Evolutionary conservation across 1,284 basidiomycete genomes (phyloP).

Genomic region (Ganoderma leucocontextum): DNA sequence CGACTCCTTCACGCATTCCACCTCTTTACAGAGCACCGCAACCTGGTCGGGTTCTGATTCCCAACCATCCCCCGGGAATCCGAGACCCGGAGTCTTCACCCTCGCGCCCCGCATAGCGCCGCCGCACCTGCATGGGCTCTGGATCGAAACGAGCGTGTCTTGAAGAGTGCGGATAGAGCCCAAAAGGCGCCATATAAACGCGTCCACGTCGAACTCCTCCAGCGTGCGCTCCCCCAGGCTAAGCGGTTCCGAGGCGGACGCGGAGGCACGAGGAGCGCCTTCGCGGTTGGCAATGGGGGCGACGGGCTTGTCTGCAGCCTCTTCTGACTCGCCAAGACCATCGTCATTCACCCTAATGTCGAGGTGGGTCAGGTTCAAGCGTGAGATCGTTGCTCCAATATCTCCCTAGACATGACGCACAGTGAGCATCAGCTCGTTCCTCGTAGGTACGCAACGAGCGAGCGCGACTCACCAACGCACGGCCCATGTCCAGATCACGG

Average conservation of each 20-base stretch:
- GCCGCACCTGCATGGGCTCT: neutral
- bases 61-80: too few species aligned
- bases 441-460: too few species aligned
- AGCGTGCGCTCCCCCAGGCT: neutral
- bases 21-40: too few species aligned
- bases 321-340: neutral
- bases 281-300: too few species aligned
- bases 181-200: neutral
- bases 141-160: neutral
- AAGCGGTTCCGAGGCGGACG: neutral
- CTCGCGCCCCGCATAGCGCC: neutral
- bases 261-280: too few species aligned
- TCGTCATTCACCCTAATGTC: neutral
- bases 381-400: neutral
- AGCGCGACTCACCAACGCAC: neutral
- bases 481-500: neutral
- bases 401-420: neutral
- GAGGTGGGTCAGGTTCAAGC: neutral
- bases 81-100: too few species aligned
- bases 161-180: neutral
- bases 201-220: neutral
- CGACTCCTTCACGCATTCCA: too few species aligned
- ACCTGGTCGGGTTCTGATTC: too few species aligned
- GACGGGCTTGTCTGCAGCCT: neutral
- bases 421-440: neutral